Conservation (phyloP, 306 rosid species). For the Trifolium fragiferum region DNA sequence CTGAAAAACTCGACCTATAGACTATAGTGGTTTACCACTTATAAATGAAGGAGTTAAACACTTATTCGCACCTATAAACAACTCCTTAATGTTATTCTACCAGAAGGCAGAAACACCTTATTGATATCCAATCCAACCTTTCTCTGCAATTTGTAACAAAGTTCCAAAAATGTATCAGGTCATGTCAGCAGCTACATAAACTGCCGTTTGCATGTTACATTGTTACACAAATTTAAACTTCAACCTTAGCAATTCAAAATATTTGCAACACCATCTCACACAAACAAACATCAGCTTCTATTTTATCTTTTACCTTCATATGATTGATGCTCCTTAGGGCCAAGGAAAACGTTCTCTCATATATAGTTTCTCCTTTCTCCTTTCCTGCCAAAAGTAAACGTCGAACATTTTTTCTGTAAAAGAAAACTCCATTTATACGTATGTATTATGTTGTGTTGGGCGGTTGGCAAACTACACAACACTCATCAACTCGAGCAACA, state of each 20-base stretch:
- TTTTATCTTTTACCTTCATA: background rate
- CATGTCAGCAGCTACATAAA: background rate
- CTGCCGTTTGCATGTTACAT: slow-evolving; percentile 1
- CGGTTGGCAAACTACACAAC: background rate
- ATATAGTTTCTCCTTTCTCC: background rate
- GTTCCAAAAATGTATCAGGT: background rate
- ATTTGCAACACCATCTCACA: background rate
- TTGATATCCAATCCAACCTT: background rate
- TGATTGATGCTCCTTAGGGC: background rate
- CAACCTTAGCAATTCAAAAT: background rate
- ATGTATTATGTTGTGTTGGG: background rate
- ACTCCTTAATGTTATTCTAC: background rate
- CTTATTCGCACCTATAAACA: background rate
- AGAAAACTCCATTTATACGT: too few species aligned
- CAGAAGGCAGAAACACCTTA: background rate
- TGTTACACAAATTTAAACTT: background rate
- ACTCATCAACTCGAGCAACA: background rate
- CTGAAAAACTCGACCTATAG: background rate
- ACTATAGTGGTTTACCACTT: background rate
- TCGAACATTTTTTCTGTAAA: background rate
- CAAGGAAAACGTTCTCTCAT: background rate
- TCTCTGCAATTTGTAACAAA: background rate
- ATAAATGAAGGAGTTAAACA: background rate
- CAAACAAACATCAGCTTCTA: slow-evolving; percentile 3
- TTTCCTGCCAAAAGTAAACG: background rate